Evolutionary conservation across 352 stramenopile species (phyloP).

Genomic region (Globisporangium orthogonon): DNA sequence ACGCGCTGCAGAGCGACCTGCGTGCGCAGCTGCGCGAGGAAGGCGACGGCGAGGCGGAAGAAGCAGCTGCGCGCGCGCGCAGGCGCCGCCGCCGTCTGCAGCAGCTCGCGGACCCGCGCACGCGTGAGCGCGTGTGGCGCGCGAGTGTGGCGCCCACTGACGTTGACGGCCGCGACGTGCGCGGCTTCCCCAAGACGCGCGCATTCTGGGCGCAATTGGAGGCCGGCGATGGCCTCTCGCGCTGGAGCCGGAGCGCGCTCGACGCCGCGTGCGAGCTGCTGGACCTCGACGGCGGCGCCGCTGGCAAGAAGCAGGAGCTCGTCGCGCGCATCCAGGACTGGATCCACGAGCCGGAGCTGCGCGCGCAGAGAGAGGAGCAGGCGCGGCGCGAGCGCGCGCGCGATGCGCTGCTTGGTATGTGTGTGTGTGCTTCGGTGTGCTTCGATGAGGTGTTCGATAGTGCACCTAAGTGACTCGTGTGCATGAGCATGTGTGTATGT

Average conservation of each 20-base stretch:
- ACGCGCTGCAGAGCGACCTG: constrained; percentile 51
- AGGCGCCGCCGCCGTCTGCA: constrained; percentile 38
- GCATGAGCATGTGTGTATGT: background rate
- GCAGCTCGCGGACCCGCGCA: constrained; percentile 33
- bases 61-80: constrained; percentile 15
- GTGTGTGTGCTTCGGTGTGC: background rate
- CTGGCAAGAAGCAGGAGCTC: constrained; percentile 55
- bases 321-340: constrained; percentile 67
- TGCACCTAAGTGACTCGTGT: background rate
- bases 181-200: constrained; percentile 51
- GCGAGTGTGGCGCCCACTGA: constrained; percentile 13
- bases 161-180: constrained; percentile 40
- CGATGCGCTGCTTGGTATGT: constrained; percentile 37
- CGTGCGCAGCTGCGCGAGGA: constrained; percentile 51
- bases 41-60: constrained; percentile 16
- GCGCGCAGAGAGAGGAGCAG: constrained; percentile 24
- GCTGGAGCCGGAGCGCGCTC: constrained; percentile 46
- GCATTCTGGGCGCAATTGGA: constrained; percentile 48
- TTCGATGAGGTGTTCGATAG: background rate
- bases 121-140: constrained; percentile 52
- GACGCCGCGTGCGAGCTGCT: constrained; percentile 51
- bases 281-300: constrained; percentile 25
- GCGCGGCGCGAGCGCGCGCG: constrained; percentile 27
- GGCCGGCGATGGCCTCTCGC: constrained; percentile 20
- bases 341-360: constrained; percentile 52